Conservation (phyloP, 1,284 basidiomycete species). For the Tilletiaria anomala region DNA sequence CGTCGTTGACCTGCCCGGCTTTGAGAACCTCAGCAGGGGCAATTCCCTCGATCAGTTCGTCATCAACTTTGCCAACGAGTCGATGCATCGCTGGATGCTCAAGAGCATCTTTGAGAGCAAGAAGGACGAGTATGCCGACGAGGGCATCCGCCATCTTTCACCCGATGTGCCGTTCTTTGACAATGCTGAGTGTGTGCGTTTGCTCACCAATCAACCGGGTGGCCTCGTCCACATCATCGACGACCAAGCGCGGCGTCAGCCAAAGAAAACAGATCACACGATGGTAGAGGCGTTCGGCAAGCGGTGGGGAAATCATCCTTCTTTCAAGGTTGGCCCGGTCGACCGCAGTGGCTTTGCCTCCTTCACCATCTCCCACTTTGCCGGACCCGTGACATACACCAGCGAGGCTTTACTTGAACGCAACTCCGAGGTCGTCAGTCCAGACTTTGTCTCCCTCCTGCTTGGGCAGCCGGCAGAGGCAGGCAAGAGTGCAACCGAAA, state of each 20-base stretch:
- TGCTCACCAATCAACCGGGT: constrained; percentile 73
- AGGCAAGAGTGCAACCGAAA: constrained; percentile 28
- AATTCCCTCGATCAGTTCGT: constrained; percentile 93
- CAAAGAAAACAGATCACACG: constrained; percentile 79
- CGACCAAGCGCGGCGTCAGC: constrained; percentile 70
- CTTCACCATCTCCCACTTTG: constrained; percentile 84
- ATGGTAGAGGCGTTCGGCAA: constrained; percentile 91
- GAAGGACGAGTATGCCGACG: constrained; percentile 63
- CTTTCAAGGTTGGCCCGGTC: constrained; percentile 47
- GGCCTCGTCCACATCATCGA: constrained; percentile 95
- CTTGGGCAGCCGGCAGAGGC: constrained; percentile 47
- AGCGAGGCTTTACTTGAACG: constrained; percentile 74
- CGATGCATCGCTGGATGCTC: constrained; percentile 69
- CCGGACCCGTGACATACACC: constrained; percentile 79
- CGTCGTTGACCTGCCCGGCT: constrained; percentile 89
- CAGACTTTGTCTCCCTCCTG: constrained; percentile 80
- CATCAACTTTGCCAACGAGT: constrained; percentile 88
- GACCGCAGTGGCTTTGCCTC: constrained; percentile 65
- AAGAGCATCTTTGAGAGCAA: constrained; percentile 64
- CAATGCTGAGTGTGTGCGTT: constrained; percentile 73
- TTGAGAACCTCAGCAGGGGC: constrained; percentile 49
- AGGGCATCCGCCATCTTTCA: constrained; percentile 61
- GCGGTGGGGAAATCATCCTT: constrained; percentile 81
- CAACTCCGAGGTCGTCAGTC: constrained; percentile 76
- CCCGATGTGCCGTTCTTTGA: constrained; percentile 72